Evolutionary conservation across 495 filamentous ascomycete genomes (phyloP), one percentile per base, ranked within the genome.

Genomic region (Podospora sp.): DNA sequence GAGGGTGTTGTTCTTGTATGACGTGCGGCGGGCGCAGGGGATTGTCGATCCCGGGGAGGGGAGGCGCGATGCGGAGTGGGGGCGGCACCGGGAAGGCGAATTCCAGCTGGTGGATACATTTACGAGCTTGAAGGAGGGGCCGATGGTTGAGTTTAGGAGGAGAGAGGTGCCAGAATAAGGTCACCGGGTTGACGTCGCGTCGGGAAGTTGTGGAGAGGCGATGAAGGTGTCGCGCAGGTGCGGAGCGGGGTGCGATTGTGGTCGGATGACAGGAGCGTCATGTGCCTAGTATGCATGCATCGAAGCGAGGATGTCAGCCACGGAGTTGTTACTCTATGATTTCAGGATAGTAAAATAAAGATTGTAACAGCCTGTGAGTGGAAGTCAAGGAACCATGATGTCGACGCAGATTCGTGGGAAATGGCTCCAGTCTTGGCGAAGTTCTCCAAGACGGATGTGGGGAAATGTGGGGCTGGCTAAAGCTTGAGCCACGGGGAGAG

Each of bases 61-160:
- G 9, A 75, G 65, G 55, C 49, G 66, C 0, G 79, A 76, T 3
- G 69, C 77, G 0, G 82, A 79, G 67, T 81, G 74, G 76, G 85
- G 86, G 6, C 69, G 86, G 22, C 72, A 83, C 58, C 71, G 80
- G 49, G 62, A 60, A 18, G 75, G 72, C 6, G 85, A 88, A 73
- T 87, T 81, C 71, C 85, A 88, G 74, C 75, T 87, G 29, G 71
- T 81, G 58, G 86, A 89, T 70, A 82, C 80, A 46, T 88, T 88
- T 74, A 86, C 85, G 27, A 85, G 85, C 68, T 67, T 79, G 58
- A 87, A 86, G 76, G 74, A 85, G 55, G 86, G 86, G n/a, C 82
- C 82, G 1, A 79, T 86, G 74, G 75, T 88, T 56, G 79, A 87
- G 76, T 88, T 88, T 72, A 71, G 81, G 73, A 75, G 63, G 73